phyloP scores from a whole-genome alignment of 805 yeast genomes.

The Tetrapisispora namnaoensis region DNA sequence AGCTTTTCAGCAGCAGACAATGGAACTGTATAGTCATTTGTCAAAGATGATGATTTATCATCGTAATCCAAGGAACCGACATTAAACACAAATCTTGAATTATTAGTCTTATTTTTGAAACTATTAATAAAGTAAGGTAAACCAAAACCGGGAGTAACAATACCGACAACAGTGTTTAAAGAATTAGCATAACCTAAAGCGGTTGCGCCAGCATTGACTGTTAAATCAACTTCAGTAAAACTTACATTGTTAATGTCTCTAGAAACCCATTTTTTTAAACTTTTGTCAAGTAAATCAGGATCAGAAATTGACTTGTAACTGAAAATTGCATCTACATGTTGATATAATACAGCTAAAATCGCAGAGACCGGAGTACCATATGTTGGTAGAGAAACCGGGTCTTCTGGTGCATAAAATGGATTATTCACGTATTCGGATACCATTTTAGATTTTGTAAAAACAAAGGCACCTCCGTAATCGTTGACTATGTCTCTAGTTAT shows the following conservation, averaged over 20 bases:
- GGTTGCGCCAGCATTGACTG: conserved; percentile 76
- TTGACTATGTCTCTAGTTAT: neutral
- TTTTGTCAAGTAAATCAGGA: conserved; percentile 49
- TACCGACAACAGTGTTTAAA: conserved; percentile 26
- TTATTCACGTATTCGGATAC: conserved; percentile 20
- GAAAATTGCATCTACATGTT: conserved; percentile 46
- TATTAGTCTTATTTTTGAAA: conserved; percentile 31
- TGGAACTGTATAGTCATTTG: conserved; percentile 54
- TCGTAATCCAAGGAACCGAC: conserved; percentile 73
- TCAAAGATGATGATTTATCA: conserved; percentile 39
- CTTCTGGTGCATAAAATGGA: conserved; percentile 57
- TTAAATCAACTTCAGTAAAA: conserved; percentile 46
- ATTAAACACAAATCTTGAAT: conserved; percentile 55
- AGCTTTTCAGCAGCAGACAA: conserved; percentile 52
- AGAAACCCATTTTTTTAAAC: conserved; percentile 48
- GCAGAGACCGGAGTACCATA: conserved; percentile 48
- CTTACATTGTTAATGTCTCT: conserved; percentile 6
- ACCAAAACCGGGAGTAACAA: conserved; percentile 56
- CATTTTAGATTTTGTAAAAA: neutral
- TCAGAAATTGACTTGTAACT: conserved; percentile 61
- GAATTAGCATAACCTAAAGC: conserved; percentile 55
- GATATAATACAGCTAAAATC: conserved; percentile 40
- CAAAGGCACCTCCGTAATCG: neutral
- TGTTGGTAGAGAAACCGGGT: conserved; percentile 41
- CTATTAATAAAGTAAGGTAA: conserved; percentile 59